A percentile compares a stretch with the other conserved stretches of the same genome.
Evolutionary conservation across 1,284 basidiomycete species (phyloP).

Genomic region (Coriolopsis trogii): DNA sequence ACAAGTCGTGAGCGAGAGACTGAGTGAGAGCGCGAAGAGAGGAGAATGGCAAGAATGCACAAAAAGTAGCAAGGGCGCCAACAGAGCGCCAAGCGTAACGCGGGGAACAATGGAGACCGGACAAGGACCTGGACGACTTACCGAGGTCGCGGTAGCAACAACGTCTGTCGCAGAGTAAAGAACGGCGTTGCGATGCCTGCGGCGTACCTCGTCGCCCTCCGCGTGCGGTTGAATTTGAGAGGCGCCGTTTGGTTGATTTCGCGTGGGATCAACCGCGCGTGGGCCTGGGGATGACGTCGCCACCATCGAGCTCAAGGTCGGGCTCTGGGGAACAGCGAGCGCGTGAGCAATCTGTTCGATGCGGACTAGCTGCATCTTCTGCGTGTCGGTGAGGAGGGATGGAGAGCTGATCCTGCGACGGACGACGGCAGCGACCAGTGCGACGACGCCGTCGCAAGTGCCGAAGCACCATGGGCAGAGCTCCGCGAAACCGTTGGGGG

Average conservation of each 20-base stretch:
- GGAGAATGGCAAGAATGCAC: background rate
- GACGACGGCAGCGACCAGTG: slow-evolving; percentile 39
- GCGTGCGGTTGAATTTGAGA: slow-evolving; percentile 7
- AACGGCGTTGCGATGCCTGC: slow-evolving; percentile 29
- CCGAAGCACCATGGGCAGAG: slow-evolving; percentile 62
- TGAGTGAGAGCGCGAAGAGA: no score
- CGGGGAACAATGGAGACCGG: slow-evolving; percentile 14
- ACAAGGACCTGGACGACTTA: slow-evolving; percentile 25
- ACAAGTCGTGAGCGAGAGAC: no score
- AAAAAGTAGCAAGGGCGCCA: slow-evolving; percentile 7
- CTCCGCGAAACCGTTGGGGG: slow-evolving; percentile 51
- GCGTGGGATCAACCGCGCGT: slow-evolving; percentile 6
- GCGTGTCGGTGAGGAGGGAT: slow-evolving; percentile 33
- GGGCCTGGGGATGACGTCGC: slow-evolving; percentile 11
- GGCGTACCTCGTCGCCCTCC: slow-evolving; percentile 18
- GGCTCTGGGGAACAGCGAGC: no score
- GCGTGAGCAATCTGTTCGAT: no score
- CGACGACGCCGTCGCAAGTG: slow-evolving; percentile 45
- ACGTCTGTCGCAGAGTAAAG: slow-evolving; percentile 31
- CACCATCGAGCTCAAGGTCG: no score
- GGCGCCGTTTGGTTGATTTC: slow-evolving; percentile 13
- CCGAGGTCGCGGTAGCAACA: slow-evolving; percentile 36
- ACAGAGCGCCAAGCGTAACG: slow-evolving; percentile 13
- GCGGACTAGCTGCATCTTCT: slow-evolving; percentile 32
- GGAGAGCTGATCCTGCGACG: slow-evolving; percentile 45